Percentiles rank a stretch among this genome's conserved stretches.
Conservation (phyloP, 768 basidiomycete genomes). For the Hemileccinum impolitum region DNA sequence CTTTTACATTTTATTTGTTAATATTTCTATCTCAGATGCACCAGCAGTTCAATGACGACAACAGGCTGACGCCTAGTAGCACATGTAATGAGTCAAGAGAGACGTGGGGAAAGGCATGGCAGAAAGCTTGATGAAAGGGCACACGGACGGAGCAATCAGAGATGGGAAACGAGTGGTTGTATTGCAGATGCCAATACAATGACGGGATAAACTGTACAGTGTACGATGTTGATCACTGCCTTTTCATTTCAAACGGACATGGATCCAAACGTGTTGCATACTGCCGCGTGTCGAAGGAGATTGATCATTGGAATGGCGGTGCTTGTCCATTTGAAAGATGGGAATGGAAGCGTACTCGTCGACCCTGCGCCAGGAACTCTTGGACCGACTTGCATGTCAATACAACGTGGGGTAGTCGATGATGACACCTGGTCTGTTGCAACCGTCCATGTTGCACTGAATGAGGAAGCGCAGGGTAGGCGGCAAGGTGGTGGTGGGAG, state of each 20-base stretch:
- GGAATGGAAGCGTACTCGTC: background rate
- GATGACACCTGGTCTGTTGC: background rate
- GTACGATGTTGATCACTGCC: background rate
- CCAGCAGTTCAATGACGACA: no score
- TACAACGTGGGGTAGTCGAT: no score
- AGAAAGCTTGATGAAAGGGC: no score
- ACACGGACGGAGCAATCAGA: no score
- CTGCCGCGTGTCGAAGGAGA: background rate
- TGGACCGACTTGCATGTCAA: background rate
- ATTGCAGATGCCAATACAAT: no score
- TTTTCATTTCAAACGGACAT: background rate
- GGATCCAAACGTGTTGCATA: background rate
- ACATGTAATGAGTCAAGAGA: no score
- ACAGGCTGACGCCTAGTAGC: no score
- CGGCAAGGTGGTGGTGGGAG: background rate
- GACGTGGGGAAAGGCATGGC: no score
- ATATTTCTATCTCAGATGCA: background rate
- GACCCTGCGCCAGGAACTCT: background rate
- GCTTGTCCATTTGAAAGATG: background rate
- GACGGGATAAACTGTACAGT: no score
- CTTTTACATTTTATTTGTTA: background rate
- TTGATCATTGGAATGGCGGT: background rate
- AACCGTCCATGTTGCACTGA: background rate
- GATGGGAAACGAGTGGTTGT: no score
- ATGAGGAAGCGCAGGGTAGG: background rate